phyloP scores from a whole-genome alignment of 768 basidiomycete species.

The Serendipita vermifera region DNA sequence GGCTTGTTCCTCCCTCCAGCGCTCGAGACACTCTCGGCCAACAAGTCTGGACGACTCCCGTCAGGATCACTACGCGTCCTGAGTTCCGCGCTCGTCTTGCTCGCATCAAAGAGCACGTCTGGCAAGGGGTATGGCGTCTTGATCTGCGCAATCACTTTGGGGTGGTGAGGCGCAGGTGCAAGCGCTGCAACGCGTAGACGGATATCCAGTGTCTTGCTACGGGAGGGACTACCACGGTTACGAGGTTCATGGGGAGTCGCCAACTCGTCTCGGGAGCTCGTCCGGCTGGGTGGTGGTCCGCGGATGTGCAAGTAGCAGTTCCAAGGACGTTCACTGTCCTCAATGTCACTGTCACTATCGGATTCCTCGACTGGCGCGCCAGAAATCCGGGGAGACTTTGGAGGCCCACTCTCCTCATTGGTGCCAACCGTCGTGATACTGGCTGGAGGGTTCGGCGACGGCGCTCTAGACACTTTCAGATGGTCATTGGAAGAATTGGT shows the following conservation, averaged over 20 bases:
- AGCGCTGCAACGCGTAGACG: constrained; percentile 25
- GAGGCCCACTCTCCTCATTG: background rate
- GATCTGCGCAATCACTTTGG: constrained; percentile 28
- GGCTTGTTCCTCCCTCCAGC: constrained; percentile 14
- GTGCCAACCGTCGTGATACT: background rate
- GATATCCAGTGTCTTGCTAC: constrained; percentile 7
- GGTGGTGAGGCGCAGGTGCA: constrained; percentile 32
- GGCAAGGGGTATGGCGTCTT: constrained; percentile 27
- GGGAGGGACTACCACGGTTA: too few species aligned
- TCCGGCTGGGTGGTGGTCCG: background rate
- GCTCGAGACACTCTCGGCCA: background rate
- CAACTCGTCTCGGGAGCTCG: constrained; percentile 2
- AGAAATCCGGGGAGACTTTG: background rate
- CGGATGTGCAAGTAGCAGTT: constrained; percentile 69
- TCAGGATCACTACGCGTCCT: background rate
- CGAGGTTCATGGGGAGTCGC: too few species aligned
- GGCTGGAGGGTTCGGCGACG: constrained; percentile 3
- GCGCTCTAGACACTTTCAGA: background rate
- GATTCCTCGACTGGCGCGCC: constrained; percentile 19
- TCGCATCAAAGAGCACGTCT: constrained; percentile 21
- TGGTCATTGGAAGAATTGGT: background rate
- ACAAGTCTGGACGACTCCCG: background rate
- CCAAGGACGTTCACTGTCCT: constrained; percentile 96
- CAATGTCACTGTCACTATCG: constrained; percentile 80
- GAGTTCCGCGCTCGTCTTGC: constrained; percentile 12